Conservation (phyloP, 768 basidiomycete genomes). For the Cantharellus anzutake region DNA sequence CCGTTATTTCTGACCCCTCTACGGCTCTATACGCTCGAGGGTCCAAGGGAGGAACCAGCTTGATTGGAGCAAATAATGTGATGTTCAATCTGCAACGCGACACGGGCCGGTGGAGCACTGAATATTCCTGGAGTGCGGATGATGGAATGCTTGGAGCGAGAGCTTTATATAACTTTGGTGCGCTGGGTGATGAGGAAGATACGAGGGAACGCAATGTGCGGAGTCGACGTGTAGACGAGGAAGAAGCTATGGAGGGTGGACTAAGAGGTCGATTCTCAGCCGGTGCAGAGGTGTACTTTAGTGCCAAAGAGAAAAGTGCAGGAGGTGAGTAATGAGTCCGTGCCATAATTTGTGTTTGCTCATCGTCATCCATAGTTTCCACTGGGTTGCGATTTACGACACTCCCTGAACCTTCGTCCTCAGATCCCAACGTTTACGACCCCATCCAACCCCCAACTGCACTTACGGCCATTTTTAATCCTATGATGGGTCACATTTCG, state of each 20-base stretch:
- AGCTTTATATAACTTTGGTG: constrained; percentile 83
- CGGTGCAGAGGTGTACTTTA: constrained; percentile 87
- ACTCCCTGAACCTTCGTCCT: constrained; percentile 59
- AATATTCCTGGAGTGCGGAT: constrained; percentile 87
- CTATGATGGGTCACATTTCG: constrained; percentile 87
- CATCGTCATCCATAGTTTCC: constrained; percentile 37
- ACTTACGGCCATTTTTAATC: constrained; percentile 86
- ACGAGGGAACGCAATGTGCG: constrained; percentile 18
- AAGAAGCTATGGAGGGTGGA: constrained; percentile 83
- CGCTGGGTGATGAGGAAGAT: constrained; percentile 26
- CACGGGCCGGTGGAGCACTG: constrained; percentile 78
- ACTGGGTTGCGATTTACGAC: constrained; percentile 91
- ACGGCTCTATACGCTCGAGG: constrained; percentile 3
- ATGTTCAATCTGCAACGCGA: constrained; percentile 86
- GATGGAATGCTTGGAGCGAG: constrained; percentile 87
- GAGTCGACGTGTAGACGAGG: constrained; percentile 75
- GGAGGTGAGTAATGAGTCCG: constrained; percentile 41
- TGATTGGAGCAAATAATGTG: constrained; percentile 20
- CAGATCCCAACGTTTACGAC: constrained; percentile 24
- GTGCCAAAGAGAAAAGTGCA: constrained; percentile 79
- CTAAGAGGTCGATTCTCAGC: constrained; percentile 78
- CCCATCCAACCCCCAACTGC: constrained; percentile 77
- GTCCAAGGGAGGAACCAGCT: constrained; percentile 6
- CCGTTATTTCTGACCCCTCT: constrained; percentile 53
- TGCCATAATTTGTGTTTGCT: neutral